Percentiles rank a stretch among this genome's conserved stretches.
These are phyloP conservation scores for Tuber magnatum DNA, from an alignment of 495 filamentous ascomycete genomes.

Conservation along the genomic window DNA sequence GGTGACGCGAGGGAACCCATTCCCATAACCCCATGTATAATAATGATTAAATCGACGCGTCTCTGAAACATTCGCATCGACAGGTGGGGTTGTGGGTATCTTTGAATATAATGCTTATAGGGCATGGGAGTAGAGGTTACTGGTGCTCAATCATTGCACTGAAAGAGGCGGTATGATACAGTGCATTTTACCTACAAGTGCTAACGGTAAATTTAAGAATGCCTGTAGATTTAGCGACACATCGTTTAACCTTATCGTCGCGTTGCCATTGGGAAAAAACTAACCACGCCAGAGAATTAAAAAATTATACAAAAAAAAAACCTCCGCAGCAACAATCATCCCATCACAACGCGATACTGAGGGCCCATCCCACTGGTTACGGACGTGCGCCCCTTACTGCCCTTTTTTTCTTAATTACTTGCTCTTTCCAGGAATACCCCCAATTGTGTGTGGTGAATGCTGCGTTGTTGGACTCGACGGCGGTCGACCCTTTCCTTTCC, in stretches of 20 bases:
- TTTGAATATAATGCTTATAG: neutral
- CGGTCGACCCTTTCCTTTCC: constrained; percentile 3
- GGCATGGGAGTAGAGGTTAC: neutral
- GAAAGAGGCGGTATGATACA: neutral
- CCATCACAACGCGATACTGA: neutral
- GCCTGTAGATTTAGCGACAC: neutral
- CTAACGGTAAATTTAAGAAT: neutral
- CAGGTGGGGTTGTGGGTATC: neutral
- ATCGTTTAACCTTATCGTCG: neutral
- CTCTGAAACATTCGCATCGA: neutral
- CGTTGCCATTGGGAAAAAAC: neutral
- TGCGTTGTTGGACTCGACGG: neutral
- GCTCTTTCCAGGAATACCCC: neutral
- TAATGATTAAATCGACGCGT: neutral
- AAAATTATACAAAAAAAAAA: neutral
- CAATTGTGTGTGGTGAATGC: constrained; percentile 7
- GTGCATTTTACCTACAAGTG: neutral
- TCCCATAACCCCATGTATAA: neutral
- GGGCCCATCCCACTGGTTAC: neutral
- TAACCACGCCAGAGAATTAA: neutral
- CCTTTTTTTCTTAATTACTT: neutral
- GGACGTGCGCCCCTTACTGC: neutral
- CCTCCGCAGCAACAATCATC: neutral
- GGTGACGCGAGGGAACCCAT: neutral
- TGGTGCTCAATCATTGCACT: neutral